Evolutionary conservation across 2,329 filamentous ascomycete species (phyloP), one percentile per base, ranked within the genome.

Genomic region (Alternaria panax): DNA sequence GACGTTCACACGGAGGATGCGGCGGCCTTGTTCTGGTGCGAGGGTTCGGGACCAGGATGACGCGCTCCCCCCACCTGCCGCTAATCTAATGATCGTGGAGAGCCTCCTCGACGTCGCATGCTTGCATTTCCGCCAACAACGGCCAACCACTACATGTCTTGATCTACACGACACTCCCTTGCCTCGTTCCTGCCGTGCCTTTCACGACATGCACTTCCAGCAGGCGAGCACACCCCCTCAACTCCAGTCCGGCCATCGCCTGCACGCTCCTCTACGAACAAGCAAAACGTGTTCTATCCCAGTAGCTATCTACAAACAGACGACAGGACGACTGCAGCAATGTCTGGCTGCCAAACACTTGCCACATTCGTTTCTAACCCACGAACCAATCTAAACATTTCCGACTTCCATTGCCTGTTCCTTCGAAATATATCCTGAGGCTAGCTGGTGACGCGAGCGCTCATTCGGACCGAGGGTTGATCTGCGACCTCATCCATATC

Each of bases 401-500:
- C 30, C 30, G 38, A 22, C 38, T 12, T 48, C 38, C 51, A 25
- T 20, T 50, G 38, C 27, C 27, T 18, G 55, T 30, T 14, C n/a
- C 12, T 24, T 47, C 30, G 30, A 48, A 40, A 45, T 30, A 20
- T 20, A 16, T 22, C 40, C 32, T 38, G 34, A 30, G 57, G 40
- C 62, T 53, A 67, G 25, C 54, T 47, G 38, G 57, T 59, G 40
- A 77, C 71, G 34, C 75, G 75, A 45, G 73, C 69, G 52, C 72
- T 70, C 75, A 77, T 77, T 47, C 68, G 62, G 51, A 65, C 60
- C 36, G 74, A 66, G 38, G 73, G 72, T 46, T 67, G 67, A 56
- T 76, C 74, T 27, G 75, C 74, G 24, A 72, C 43, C 14, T 67
- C 61, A 20, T 72, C 67, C 62, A 71, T 63, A 14, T 71, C 66